Percentiles rank a stretch among this genome's conserved stretches.
Evolutionary conservation across 352 stramenopile species (phyloP).

Genomic region (Phytophthora pseudosyringae): DNA sequence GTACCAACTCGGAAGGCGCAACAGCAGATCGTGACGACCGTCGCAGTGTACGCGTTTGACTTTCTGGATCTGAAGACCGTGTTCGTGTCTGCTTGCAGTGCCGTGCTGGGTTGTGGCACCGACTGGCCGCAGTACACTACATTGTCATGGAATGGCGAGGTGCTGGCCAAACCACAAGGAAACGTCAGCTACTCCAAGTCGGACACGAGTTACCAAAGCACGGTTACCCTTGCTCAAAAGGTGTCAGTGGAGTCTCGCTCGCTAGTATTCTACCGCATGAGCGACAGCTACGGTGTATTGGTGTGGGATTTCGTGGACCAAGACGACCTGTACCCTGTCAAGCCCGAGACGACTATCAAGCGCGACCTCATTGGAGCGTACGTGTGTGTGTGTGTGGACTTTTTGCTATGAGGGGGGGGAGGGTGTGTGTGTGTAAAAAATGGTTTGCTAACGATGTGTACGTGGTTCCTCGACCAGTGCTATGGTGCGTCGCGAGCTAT

Average conservation of each 20-base stretch:
- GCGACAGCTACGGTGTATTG: constrained; percentile 25
- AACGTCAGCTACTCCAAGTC: constrained; percentile 58
- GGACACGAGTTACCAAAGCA: constrained; percentile 40
- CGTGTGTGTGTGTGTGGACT: constrained; percentile 3
- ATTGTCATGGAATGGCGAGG: constrained; percentile 32
- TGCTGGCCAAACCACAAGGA: constrained; percentile 44
- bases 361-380: constrained; percentile 44
- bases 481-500: constrained; percentile 42
- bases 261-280: constrained; percentile 37
- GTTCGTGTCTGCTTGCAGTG: constrained; percentile 50
- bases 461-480: constrained; percentile 36
- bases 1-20: constrained; percentile 30
- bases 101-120: constrained; percentile 47
- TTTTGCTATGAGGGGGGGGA: background rate
- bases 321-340: constrained; percentile 38
- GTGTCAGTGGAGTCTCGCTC: constrained; percentile 37
- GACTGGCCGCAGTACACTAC: constrained; percentile 55
- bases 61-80: constrained; percentile 48
- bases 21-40: constrained; percentile 53
- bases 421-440: background rate
- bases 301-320: constrained; percentile 47
- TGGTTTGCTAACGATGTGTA: constrained; percentile 36
- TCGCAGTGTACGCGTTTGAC: constrained; percentile 59
- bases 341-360: constrained; percentile 35
- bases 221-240: constrained; percentile 1